Percentiles rank a stretch among this genome's conserved stretches.
These are phyloP conservation scores for Tagetes patula DNA, from an alignment of 129 eudicot species.

Conservation along the genomic window DNA sequence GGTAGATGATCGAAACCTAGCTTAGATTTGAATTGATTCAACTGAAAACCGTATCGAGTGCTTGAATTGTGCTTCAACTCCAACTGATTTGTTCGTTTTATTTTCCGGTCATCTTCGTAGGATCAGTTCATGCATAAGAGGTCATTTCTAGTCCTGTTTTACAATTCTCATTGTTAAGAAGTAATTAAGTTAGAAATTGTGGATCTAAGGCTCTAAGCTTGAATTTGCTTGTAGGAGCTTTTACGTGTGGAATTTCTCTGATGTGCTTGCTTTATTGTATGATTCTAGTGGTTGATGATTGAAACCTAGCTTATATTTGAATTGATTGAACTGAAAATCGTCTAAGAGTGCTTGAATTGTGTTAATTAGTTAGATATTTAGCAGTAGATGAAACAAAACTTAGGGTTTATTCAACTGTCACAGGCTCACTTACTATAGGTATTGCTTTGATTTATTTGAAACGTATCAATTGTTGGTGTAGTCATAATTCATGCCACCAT, in stretches of 20 bases:
- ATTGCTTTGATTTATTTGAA: not conserved
- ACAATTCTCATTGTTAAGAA: not conserved
- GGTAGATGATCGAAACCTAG: no score
- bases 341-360: slow-evolving; percentile 7
- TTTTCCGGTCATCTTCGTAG: slow-evolving; percentile 17
- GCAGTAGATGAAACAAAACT: not conserved
- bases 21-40: no score
- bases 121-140: slow-evolving; percentile 13
- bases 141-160: not conserved
- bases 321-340: slow-evolving; percentile 5
- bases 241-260: slow-evolving; percentile 1
- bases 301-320: slow-evolving; percentile 5
- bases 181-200: slow-evolving; percentile 5
- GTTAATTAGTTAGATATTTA: not conserved
- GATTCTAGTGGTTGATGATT: slow-evolving; percentile 9
- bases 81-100: slow-evolving; percentile 2
- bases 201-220: slow-evolving; percentile 23
- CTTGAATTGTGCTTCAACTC: not conserved
- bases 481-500: no score
- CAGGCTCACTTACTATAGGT: slow-evolving; percentile 2
- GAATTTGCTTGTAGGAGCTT: slow-evolving; percentile 20
- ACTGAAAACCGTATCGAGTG: no score
- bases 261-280: not conserved
- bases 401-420: not conserved
- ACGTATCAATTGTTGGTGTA: not conserved